phyloP scores from a whole-genome alignment of 495 filamentous ascomycete species.

The Chaetomium tenue region DNA sequence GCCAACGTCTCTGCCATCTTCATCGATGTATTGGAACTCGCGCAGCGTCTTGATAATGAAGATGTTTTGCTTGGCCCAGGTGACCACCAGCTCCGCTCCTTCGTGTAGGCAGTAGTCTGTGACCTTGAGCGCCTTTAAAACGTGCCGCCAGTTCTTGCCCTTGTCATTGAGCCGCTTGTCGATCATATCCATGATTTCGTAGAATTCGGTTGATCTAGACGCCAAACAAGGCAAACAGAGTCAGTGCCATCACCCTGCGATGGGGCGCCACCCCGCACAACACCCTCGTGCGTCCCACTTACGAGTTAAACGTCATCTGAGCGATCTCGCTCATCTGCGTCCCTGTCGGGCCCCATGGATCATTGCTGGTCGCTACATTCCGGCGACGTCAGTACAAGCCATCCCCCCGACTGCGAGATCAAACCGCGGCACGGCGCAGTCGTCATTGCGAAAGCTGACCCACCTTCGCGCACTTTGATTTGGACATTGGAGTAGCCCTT shows the following conservation, averaged over 20 bases:
- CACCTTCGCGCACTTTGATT: constrained; percentile 99
- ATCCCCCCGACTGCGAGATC: constrained; percentile 9
- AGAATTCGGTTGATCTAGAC: constrained; percentile 71
- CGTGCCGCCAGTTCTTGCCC: constrained; percentile 99
- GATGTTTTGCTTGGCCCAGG: constrained; percentile 96
- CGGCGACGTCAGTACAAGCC: constrained; percentile 24
- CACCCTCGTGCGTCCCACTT: constrained; percentile 38
- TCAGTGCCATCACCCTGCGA: constrained; percentile 10
- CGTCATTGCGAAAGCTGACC: constrained; percentile 34
- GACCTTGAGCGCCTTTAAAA: constrained; percentile 96
- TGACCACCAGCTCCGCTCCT: constrained; percentile 93
- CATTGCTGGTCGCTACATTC: constrained; percentile 87
- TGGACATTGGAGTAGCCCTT: constrained; percentile 97
- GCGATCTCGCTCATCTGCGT: constrained; percentile 99
- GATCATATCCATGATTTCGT: constrained; percentile 99
- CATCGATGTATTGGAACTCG: constrained; percentile 94
- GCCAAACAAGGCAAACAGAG: not conserved
- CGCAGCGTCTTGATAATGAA: constrained; percentile 98
- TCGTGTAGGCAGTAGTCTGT: constrained; percentile 98
- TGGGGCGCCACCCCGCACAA: not conserved
- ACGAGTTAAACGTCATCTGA: constrained; percentile 96
- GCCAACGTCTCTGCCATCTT: constrained; percentile 90
- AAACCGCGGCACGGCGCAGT: constrained; percentile 11
- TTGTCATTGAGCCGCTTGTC: constrained; percentile 99
- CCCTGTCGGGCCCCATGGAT: constrained; percentile 97